Evolutionary conservation across 495 filamentous ascomycete species (phyloP), one percentile per base, ranked within the genome.

Genomic region (Evansstolkia leycettana): DNA sequence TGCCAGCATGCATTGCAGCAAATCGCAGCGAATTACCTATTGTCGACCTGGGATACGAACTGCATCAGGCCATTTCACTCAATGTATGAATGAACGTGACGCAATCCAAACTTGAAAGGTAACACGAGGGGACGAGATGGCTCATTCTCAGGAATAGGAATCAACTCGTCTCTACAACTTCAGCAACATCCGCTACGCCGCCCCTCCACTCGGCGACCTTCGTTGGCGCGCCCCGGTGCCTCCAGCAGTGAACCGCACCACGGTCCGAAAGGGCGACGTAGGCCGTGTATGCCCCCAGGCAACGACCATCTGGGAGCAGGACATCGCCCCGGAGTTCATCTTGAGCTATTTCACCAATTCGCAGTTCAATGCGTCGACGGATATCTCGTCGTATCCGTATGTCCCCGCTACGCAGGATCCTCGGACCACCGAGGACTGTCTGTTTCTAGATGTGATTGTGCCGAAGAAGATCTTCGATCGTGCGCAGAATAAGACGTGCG

Each of bases 121-220:
- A 23, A 23, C 20, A n/a, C 20, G 9, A 23, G 4, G 20, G 5
- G 9, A 23, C 9, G 20, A 4, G 9, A 39, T 29, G 14, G 28
- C 28, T 29, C 5, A 29, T n/a, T 12, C 11, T 3, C 4, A 29
- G 24, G 24, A 7, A 26, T n/a, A 29, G 28, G 28, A 29, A 29
- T 5, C 28, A n/a, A 5, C 5, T 26, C 7, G 20, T 12, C 28
- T 62, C 42, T 77, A 75, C 40, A 75, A 70, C 37, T 78, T 77
- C 54, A 61, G 53, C 24, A 75, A 76, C 36, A 75, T 79, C 42
- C 65, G 71, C 17, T 79, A 71, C 50, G 72, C 69, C 5, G 65
- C 65, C 12, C 69, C 73, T 7, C 75, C 75, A 8, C 17, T 67
- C 7, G 70, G 67, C 10, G 47, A 69, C 28, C 47, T 71, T 3